Evolutionary conservation across 257 asterid species (phyloP).

Genomic region (Gentiana dahurica): DNA sequence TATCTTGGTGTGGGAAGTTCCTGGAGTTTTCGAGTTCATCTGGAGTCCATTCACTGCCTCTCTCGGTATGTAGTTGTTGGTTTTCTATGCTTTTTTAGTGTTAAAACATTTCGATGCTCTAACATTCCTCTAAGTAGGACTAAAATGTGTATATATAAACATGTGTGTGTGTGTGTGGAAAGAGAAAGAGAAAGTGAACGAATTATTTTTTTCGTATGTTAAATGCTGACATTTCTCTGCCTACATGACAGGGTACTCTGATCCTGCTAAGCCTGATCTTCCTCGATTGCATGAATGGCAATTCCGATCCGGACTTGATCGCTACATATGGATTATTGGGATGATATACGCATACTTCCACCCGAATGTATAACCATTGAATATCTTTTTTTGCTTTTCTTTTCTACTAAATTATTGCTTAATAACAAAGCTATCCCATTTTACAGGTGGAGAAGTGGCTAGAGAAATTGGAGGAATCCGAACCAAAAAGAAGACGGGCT

Average conservation of each 20-base stretch:
- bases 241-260: constrained; percentile 55
- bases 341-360: constrained; percentile 79
- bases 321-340: constrained; percentile 81
- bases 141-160: no score
- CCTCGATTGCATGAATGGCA: constrained; percentile 96
- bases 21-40: constrained; percentile 76
- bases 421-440: constrained; percentile 10
- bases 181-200: not conserved
- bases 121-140: no score
- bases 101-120: no score
- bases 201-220: not conserved
- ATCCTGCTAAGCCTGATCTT: constrained; percentile 88
- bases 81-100: no score
- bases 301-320: constrained; percentile 88
- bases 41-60: constrained; percentile 78
- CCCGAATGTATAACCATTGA: constrained; percentile 47
- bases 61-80: constrained; percentile 44
- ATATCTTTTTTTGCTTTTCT: constrained; percentile 1
- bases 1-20: constrained; percentile 89
- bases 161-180: no score
- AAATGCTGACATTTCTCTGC: constrained; percentile 15
- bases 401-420: not conserved
- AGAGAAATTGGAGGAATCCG: constrained; percentile 93
- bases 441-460: constrained; percentile 85
- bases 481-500: constrained; percentile 55